Base-by-base conservation (phyloP, 1,284 basidiomycete species). In the Athelia psychrophila region DNA sequence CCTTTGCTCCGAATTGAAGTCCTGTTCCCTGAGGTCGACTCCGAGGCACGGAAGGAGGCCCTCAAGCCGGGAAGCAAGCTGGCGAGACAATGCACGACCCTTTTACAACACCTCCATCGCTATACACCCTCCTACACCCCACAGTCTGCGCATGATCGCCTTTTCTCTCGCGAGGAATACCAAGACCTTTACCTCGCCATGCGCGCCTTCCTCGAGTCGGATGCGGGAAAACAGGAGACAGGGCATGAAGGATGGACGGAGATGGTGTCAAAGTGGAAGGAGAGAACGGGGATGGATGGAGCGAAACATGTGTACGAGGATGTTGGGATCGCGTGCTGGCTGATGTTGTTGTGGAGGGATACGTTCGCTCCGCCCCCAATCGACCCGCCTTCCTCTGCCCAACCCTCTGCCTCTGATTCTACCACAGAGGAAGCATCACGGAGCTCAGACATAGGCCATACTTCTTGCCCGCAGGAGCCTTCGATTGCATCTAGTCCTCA, bases 181-280 rank as follows among this genome's bases (percentile, higher is more conserved):
- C 95, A 97, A 60, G 95, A 98, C 65, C 67, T 95, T 3, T 99
- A 98, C 61, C 80, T 95, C 30, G 60, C 83, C 1, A 86, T 98
- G 77, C 84, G 95, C 51, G 88, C 27, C 27, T 30, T 30, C 27
- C 27, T 30, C 27, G 27, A 30, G 13, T 6, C 6, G 5, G 27
- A 30, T 30, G 27, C 6, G 13, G 27, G 27, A 30, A 30, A 13
- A 30, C 27, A 30, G 13, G 6, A 30, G 5, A 13, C 5, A 6
- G 27, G 13, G 27, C n/a, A n/a, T n/a, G 27, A 30, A 30, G 27
- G 27, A 13, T 30, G 27, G 27, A 30, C 27, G 13, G 27, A 30
- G 27, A 30, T 30, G 27, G 27, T 30, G 27, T 30, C 27, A 30
- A 30, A 30, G 27, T 30, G 27, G 27, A 30, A 30, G 13, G 27